Conservation (phyloP, 371 early-diverging fungal species). For the Rhizopus microsporus region DNA sequence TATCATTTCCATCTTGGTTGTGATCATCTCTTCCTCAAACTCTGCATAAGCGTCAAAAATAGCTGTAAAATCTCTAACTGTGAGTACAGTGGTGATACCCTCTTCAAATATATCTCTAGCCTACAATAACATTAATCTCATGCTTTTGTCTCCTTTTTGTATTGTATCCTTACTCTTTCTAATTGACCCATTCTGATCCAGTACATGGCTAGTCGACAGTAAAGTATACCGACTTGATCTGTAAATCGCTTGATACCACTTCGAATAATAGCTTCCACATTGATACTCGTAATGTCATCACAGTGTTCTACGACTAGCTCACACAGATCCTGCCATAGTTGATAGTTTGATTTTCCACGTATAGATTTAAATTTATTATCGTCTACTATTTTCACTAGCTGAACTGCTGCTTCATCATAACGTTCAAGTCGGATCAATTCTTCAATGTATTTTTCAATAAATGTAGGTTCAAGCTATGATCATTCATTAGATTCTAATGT, state of each 20-base stretch:
- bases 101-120: constrained; percentile 95
- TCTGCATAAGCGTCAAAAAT: constrained; percentile 96
- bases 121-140: constrained; percentile 6
- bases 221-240: constrained; percentile 86
- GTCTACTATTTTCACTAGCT: constrained; percentile 74
- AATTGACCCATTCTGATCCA: constrained; percentile 77
- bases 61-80: constrained; percentile 93
- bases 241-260: constrained; percentile 85
- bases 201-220: constrained; percentile 86
- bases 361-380: constrained; percentile 68
- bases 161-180: constrained; percentile 59
- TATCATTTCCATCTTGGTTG: constrained; percentile 76
- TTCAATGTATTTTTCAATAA: constrained; percentile 75
- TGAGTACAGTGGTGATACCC: constrained; percentile 79
- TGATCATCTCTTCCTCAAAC: constrained; percentile 83
- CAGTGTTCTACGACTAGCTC: constrained; percentile 82
- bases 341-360: constrained; percentile 76
- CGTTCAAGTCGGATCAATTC: constrained; percentile 66
- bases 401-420: constrained; percentile 86
- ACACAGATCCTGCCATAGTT: constrained; percentile 88
- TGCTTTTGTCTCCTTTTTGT: background rate
- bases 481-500: background rate
- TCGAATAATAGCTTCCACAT: constrained; percentile 85
- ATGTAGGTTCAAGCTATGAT: constrained; percentile 65
- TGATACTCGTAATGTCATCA: constrained; percentile 59